Evolutionary conservation across 768 basidiomycete genomes (phyloP).

Genomic region (Serendipita sp.): DNA sequence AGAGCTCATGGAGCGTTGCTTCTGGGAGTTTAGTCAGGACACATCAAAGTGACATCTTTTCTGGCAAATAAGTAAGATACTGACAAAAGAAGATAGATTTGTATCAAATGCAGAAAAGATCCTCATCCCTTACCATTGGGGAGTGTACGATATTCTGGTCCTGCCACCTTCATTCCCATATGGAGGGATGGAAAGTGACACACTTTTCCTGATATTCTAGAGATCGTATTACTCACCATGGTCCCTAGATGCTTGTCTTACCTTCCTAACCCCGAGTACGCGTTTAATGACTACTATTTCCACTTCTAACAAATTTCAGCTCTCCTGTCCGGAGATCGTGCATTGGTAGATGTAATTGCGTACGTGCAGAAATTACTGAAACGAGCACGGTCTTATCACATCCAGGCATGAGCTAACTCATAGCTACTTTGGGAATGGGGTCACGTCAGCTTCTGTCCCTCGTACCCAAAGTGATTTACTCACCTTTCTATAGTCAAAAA

Average conservation of each 20-base stretch:
- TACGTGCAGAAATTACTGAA: constrained; percentile 14
- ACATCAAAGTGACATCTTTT: constrained; percentile 40
- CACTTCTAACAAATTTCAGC: constrained; percentile 24
- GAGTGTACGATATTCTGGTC: constrained; percentile 77
- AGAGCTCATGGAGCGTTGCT: constrained; percentile 53
- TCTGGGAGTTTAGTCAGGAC: constrained; percentile 81
- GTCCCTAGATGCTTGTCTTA: constrained; percentile 56
- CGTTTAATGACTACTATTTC: constrained; percentile 4
- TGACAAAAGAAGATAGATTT: constrained; percentile 32
- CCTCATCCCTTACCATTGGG: constrained; percentile 61
- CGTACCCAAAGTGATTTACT: neutral
- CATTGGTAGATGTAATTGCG: constrained; percentile 74
- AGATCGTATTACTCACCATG: neutral
- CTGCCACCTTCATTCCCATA: constrained; percentile 87
- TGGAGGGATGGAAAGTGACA: constrained; percentile 59
- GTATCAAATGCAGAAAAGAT: constrained; percentile 60
- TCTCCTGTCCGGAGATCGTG: constrained; percentile 71
- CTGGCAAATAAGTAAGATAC: neutral
- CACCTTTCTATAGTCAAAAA: constrained; percentile 31
- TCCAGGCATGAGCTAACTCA: constrained; percentile 62
- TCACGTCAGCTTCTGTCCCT: constrained; percentile 36
- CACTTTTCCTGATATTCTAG: neutral
- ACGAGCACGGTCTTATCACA: neutral
- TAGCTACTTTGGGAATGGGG: constrained; percentile 86
- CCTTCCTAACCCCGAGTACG: constrained; percentile 77